Evolutionary conservation across 2,329 filamentous ascomycete species (phyloP).

Genomic region (Scleromitrula shiraiana): DNA sequence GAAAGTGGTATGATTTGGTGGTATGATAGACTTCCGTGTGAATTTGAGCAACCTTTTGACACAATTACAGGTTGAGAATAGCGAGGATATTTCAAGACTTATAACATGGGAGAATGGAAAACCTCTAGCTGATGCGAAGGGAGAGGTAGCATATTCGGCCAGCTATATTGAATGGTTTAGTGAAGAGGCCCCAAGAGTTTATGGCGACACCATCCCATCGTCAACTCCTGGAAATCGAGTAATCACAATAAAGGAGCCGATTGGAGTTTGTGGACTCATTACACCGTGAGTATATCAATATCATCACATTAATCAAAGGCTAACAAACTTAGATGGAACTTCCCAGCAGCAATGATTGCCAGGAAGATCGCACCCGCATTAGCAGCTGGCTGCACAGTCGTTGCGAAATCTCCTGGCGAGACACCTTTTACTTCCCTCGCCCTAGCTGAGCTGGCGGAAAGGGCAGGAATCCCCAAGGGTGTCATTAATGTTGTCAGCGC

Average conservation of each 20-base stretch:
- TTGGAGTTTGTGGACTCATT: slow-evolving; percentile 76
- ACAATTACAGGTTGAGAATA: slow-evolving; percentile 45
- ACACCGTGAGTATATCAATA: slow-evolving; percentile 45
- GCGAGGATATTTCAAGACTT: slow-evolving; percentile 71
- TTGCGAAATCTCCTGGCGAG: slow-evolving; percentile 84
- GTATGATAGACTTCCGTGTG: slow-evolving; percentile 27
- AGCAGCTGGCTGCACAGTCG: slow-evolving; percentile 91
- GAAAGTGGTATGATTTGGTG: slow-evolving; percentile 77
- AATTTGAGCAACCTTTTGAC: slow-evolving; percentile 3
- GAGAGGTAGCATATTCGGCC: slow-evolving; percentile 65
- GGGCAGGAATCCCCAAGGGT: slow-evolving; percentile 82
- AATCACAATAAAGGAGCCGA: slow-evolving; percentile 71
- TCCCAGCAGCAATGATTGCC: slow-evolving; percentile 70
- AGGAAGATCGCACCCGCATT: slow-evolving; percentile 66
- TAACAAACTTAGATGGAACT: slow-evolving; percentile 59
- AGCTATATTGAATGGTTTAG: slow-evolving; percentile 76
- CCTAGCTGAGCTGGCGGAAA: slow-evolving; percentile 74
- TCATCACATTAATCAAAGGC: not conserved
- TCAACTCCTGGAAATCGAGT: slow-evolving; percentile 65
- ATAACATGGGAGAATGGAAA: slow-evolving; percentile 92
- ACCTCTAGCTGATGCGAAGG: slow-evolving; percentile 65
- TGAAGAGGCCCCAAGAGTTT: slow-evolving; percentile 66
- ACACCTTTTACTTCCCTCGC: slow-evolving; percentile 88
- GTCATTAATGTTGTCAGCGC: slow-evolving; percentile 87
- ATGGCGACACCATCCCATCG: slow-evolving; percentile 68